These are phyloP conservation scores for Skeletonema marinoi DNA, from an alignment of 108 stramenopile genomes.

Conservation along the genomic window DNA sequence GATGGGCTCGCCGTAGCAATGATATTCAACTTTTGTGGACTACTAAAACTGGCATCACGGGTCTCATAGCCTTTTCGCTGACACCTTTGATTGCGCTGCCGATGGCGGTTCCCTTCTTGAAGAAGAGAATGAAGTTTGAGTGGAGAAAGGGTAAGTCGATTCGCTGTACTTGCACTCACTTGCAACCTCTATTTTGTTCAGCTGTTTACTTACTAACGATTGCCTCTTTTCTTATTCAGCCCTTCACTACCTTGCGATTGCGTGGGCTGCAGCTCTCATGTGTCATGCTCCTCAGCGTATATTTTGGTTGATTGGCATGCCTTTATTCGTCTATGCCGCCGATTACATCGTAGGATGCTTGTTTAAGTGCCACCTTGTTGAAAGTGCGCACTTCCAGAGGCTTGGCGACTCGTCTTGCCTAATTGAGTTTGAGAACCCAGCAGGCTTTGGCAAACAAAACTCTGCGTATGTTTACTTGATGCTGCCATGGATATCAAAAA, in stretches of 20 bases:
- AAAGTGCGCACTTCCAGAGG: slow-evolving; percentile 24
- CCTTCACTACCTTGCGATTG: slow-evolving; percentile 20
- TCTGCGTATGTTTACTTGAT: slow-evolving; percentile 45
- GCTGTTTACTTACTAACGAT: neutral
- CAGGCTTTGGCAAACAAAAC: slow-evolving; percentile 43
- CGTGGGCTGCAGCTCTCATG: slow-evolving; percentile 25
- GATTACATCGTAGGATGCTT: slow-evolving; percentile 17
- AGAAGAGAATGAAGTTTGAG: slow-evolving; percentile 19
- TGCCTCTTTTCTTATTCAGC: neutral
- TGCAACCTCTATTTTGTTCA: neutral
- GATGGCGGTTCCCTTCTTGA: slow-evolving; percentile 25
- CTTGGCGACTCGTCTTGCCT: slow-evolving; percentile 30
- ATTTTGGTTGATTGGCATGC: slow-evolving; percentile 27
- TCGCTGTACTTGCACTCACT: neutral
- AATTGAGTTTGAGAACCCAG: slow-evolving; percentile 39
- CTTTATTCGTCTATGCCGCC: slow-evolving; percentile 9
- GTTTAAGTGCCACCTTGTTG: slow-evolving; percentile 15
- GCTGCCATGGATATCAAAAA: slow-evolving; percentile 35
- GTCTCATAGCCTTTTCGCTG: slow-evolving; percentile 19
- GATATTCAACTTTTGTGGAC: slow-evolving; percentile 27
- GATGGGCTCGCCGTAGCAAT: slow-evolving; percentile 15
- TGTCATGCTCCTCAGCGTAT: slow-evolving; percentile 31
- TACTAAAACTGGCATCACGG: slow-evolving; percentile 28
- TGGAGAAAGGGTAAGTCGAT: slow-evolving; percentile 17
- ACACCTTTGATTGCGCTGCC: slow-evolving; percentile 21